Evolutionary conservation across 1,284 basidiomycete genomes (phyloP), one percentile per base, ranked within the genome.

Genomic region (Ceratobasidium sp.): DNA sequence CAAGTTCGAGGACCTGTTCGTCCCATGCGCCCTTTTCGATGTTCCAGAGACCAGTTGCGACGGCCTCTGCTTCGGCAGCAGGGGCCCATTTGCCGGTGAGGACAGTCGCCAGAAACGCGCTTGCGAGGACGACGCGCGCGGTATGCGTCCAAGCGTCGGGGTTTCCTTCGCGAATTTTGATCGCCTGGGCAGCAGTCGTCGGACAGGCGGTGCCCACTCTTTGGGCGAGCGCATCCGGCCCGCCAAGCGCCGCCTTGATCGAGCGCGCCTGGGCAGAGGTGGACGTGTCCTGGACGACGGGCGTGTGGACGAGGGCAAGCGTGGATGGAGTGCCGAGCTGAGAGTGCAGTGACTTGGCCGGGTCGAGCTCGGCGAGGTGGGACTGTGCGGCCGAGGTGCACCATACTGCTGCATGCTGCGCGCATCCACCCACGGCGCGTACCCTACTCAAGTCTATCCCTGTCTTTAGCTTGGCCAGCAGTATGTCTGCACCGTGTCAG

Each of bases 401-500:
- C 89, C 90, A 93, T 36, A 93, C 91, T 28, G 92, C 82, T 1
- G 90, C 90, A 78, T 91, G 88, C 84, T 91, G 91, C 2, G 90
- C 90, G 74, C 88, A 83, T 45, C 92, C 92, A 18, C 90, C 89
- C 74, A 93, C 87, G 0, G 88, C 85, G 78, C 87, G 89, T 75
- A 93, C 87, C 77, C 87, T 86, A 32, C 84, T 80, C 53, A 93
- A 76, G 77, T 93, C 89, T 75, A 89, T 85, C 75, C 85, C 88
- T 78, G 86, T 83, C 75, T 85, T 83, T 41, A 94, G 80, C 80
- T 92, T 92, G 80, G 90, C 88, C 76, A 93, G 82, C 59, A 94
- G 84, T 55, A 87, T 80, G 80, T 94, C 92, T 92, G 74, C 39
- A 59, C 36, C 32, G 57, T 21, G 18, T 60, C 16, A 30, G 34